phyloP scores from a whole-genome alignment of 768 basidiomycete species.

The Amanita rimosa region DNA sequence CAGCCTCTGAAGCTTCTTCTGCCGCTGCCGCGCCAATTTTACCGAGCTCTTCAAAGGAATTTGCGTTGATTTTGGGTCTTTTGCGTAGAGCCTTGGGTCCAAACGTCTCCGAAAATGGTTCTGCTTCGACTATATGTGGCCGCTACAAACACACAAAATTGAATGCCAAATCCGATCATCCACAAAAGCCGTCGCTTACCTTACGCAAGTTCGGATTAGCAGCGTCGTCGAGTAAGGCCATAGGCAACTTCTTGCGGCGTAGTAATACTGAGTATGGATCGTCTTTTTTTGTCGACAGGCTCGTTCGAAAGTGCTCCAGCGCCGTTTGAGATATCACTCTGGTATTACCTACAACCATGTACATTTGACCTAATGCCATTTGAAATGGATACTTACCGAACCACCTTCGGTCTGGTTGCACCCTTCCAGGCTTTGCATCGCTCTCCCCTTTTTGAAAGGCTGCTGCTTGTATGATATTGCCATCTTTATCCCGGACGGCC shows the following conservation, averaged over 20 bases:
- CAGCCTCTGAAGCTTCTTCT: conserved; percentile 38
- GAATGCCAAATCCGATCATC: neutral
- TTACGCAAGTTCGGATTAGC: conserved; percentile 72
- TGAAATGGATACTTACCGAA: conserved; percentile 57
- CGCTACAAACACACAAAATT: conserved; percentile 33
- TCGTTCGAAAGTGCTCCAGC: conserved; percentile 91
- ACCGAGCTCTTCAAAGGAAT: conserved; percentile 84
- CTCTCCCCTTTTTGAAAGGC: conserved; percentile 94
- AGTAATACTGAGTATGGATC: conserved; percentile 96
- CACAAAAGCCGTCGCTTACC: conserved; percentile 26
- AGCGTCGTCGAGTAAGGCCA: conserved; percentile 90
- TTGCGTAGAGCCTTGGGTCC: conserved; percentile 95
- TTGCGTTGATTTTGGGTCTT: conserved; percentile 76
- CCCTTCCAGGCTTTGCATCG: conserved; percentile 80
- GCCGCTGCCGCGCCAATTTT: conserved; percentile 45
- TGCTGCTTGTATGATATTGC: conserved; percentile 88
- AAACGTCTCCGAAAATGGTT: conserved; percentile 91
- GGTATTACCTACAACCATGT: conserved; percentile 67
- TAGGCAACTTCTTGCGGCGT: conserved; percentile 90
- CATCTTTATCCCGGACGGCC: conserved; percentile 81
- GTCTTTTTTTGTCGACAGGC: conserved; percentile 71
- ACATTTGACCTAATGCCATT: conserved; percentile 3
- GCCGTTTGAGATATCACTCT: conserved; percentile 95
- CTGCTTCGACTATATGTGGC: conserved; percentile 91
- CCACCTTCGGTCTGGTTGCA: conserved; percentile 94